Percentiles rank a stretch among this genome's conserved stretches.
These are phyloP conservation scores for Cystobasidium ongulense DNA, from an alignment of 768 basidiomycete species.

Conservation along the genomic window DNA sequence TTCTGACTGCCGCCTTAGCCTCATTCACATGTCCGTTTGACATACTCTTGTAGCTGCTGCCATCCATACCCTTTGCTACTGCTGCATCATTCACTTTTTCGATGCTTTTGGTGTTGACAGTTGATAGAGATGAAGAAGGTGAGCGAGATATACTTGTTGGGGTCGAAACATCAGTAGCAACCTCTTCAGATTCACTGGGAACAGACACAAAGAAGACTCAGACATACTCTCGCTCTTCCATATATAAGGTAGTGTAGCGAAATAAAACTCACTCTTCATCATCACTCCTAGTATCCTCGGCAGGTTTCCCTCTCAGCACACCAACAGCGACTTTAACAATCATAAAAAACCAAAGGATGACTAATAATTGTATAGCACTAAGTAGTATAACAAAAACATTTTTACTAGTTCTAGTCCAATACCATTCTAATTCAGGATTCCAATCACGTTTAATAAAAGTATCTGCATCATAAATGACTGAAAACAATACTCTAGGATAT, in stretches of 20 bases:
- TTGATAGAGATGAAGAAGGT: background rate
- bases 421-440: slow-evolving; percentile 56
- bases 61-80: too few species aligned
- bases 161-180: background rate
- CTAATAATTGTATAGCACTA: slow-evolving; percentile 45
- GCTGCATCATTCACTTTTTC: too few species aligned
- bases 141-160: background rate
- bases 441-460: slow-evolving; percentile 54
- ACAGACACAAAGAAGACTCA: background rate
- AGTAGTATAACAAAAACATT: slow-evolving; percentile 50
- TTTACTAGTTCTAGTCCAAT: slow-evolving; percentile 51
- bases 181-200: background rate
- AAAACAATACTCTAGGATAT: slow-evolving; percentile 64
- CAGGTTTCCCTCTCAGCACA: slow-evolving; percentile 18
- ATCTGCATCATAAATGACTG: slow-evolving; percentile 53
- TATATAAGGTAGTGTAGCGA: background rate
- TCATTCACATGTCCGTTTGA: too few species aligned
- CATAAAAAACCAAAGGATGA: slow-evolving; percentile 77
- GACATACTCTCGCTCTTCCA: background rate
- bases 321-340: slow-evolving; percentile 43
- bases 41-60: too few species aligned
- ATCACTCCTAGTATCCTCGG: slow-evolving; percentile 33
- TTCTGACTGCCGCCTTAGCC: too few species aligned
- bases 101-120: too few species aligned
- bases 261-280: slow-evolving; percentile 24